Conservation (phyloP, 73 alveolate species). For the Symbiodinium natans region DNA sequence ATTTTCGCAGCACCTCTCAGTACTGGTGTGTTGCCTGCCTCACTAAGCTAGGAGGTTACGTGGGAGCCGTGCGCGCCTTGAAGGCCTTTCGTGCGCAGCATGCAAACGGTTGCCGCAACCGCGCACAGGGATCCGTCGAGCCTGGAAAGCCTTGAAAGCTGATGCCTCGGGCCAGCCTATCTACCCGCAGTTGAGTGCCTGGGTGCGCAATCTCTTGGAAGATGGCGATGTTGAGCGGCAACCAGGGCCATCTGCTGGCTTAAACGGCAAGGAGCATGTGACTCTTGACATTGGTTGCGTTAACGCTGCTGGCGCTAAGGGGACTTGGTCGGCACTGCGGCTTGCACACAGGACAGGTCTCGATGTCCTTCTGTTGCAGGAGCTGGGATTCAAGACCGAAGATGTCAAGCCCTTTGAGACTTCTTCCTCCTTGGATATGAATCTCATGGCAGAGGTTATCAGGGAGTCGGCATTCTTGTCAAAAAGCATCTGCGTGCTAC, state of each 20-base stretch:
- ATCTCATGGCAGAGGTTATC: neutral
- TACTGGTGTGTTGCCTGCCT: neutral
- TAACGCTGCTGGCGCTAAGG: neutral
- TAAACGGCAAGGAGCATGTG: neutral
- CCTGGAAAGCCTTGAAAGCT: neutral
- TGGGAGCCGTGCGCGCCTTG: neutral
- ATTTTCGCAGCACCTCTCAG: neutral
- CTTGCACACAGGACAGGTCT: neutral
- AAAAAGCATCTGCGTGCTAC: neutral
- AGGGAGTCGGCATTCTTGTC: slow-evolving; percentile 1
- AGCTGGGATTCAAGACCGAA: neutral
- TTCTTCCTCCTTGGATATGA: neutral
- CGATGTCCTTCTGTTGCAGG: slow-evolving; percentile 6
- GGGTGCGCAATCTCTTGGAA: slow-evolving; percentile 13
- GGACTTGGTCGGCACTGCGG: neutral
- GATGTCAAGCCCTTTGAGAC: neutral
- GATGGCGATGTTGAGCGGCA: slow-evolving; percentile 23
- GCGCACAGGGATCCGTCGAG: neutral
- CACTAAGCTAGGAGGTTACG: slow-evolving; percentile 1
- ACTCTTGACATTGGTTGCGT: neutral
- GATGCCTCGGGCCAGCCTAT: neutral
- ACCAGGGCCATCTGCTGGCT: neutral
- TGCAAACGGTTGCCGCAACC: neutral
- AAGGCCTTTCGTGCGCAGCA: neutral
- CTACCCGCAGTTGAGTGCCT: neutral